Percentiles rank a stretch among this genome's conserved stretches.
phyloP scores from a whole-genome alignment of 1,139 yeast species.

The Yamadazyma atmosphaerica region DNA sequence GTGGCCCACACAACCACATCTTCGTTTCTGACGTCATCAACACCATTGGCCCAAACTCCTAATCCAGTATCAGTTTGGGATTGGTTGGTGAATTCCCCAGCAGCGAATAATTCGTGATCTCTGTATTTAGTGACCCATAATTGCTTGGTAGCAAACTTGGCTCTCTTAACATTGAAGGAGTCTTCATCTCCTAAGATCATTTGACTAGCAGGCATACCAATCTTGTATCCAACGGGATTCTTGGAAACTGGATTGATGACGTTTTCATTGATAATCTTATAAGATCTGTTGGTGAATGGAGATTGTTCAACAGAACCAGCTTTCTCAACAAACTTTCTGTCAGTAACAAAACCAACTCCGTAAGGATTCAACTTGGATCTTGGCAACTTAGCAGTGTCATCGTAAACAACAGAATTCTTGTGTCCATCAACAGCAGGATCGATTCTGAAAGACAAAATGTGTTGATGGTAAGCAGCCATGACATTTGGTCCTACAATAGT shows the following conservation, averaged over 20 bases:
- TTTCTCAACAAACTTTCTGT: conserved; percentile 65
- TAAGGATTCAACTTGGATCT: conserved; percentile 59
- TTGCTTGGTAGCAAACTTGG: conserved; percentile 71
- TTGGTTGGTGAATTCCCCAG: conserved; percentile 81
- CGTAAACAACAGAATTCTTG: conserved; percentile 72
- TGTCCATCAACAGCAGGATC: conserved; percentile 90
- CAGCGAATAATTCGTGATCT: conserved; percentile 69
- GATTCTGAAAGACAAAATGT: conserved; percentile 77
- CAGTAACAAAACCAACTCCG: conserved; percentile 73
- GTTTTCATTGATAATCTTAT: conserved; percentile 79
- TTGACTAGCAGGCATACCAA: conserved; percentile 75
- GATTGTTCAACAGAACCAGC: conserved; percentile 76
- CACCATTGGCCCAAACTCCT: conserved; percentile 65
- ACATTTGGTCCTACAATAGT: conserved; percentile 84
- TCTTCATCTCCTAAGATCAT: conserved; percentile 67
- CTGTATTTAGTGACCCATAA: conserved; percentile 74
- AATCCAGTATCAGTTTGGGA: conserved; percentile 64
- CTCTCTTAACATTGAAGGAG: conserved; percentile 65
- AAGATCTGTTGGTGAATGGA: conserved; percentile 73
- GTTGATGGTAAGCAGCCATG: conserved; percentile 89
- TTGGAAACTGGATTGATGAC: conserved; percentile 73
- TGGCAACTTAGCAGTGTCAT: conserved; percentile 71
- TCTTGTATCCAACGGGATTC: conserved; percentile 81
- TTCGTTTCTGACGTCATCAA: conserved; percentile 73
- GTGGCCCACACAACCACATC: conserved; percentile 89